Base-by-base conservation (phyloP, 1,284 basidiomycete species). In the Rhodotorula sp. region DNA sequence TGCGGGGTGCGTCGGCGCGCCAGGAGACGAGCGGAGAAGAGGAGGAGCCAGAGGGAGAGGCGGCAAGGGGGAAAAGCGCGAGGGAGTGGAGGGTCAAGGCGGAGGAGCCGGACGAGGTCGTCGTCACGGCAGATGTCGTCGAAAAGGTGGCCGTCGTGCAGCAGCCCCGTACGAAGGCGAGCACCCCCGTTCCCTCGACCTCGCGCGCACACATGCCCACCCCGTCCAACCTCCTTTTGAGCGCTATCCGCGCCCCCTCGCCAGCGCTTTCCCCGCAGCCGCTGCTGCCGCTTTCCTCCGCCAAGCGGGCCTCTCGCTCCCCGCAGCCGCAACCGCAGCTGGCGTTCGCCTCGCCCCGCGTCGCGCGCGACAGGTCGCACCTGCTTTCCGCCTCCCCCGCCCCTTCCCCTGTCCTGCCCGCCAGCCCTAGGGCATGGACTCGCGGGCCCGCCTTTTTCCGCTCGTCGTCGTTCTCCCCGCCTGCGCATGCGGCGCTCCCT, bases 401-500 rank as follows among this genome's bases (percentile, higher is more conserved):
- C 7, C 58, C 25, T n/a, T 29, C 21, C 19, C 29, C 22, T n/a
- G 3, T 39, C 29, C 25, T 39, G 17, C n/a, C 58, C 9, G 29
- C 50, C 8, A n/a, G 39, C 29, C 7, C 53, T 19, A 27, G 48
- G 25, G 32, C 46, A 15, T 73, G 72, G 72, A 67, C 68, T 7
- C 65, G 69, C 57, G 72, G 72, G 1, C 68, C 66, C 0, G 72
- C 62, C 25, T 73, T 73, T 60, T 73, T 73, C 60, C 62, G 72
- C 41, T 67, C 66, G 5, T 65, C 62, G 19, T 63, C 68, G 19
- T 67, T 67, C 41, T 62, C 68, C 19, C 68, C 66, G 22, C 66
- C 66, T 3, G 59, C 70, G 7, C 63, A 58, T 57, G 46, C 59
- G 12, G 48, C 56, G 36, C 39, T 65, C 12, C 54, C 67, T 21